Percentiles rank a stretch among this genome's conserved stretches.
Evolutionary conservation across 179 eudicot genomes (phyloP).

Genomic region (Patellifolia procumbens): DNA sequence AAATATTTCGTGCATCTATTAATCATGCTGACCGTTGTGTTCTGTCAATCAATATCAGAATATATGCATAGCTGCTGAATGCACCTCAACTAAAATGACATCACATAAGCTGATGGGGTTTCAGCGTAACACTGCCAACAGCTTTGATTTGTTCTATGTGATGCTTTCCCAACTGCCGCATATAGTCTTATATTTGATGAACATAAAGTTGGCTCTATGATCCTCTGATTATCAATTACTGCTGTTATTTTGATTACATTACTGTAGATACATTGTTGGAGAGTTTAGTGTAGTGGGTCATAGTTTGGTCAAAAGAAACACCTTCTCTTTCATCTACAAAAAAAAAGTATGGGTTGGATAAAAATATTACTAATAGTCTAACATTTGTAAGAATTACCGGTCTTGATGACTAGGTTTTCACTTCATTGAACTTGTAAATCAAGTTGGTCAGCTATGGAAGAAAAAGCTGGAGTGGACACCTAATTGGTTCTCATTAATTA

Average conservation of each 20-base stretch:
- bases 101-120: not conserved
- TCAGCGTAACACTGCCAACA: not conserved
- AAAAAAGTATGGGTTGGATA: too few species aligned
- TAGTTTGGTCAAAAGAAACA: not conserved
- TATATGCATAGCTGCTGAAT: not conserved
- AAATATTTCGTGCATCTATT: not conserved
- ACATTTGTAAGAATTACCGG: not conserved
- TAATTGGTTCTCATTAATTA: not conserved
- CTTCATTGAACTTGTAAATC: constrained; percentile 3
- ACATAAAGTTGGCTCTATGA: not conserved
- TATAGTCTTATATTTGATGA: not conserved
- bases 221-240: not conserved
- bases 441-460: not conserved
- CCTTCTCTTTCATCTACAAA: not conserved
- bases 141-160: not conserved
- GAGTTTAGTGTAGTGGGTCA: not conserved
- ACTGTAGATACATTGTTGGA: too few species aligned
- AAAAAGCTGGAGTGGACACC: not conserved
- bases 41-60: not conserved
- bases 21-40: not conserved
- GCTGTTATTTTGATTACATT: not conserved
- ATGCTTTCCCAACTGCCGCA: not conserved
- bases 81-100: not conserved
- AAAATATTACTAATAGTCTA: not conserved
- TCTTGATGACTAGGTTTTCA: not conserved